These are phyloP conservation scores for Hordeum vulgare DNA, from an alignment of 176 grass and related monocot genomes.

Conservation along the genomic window MorexV3_pseudomolecules_assembly NC_058521.1:604073872-604074371, in stretches of 20 bases:
- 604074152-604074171: not conserved
- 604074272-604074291: conserved; percentile 15
- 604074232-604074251: not conserved
- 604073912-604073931: not conserved
- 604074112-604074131: conserved; percentile 42
- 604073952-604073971: not conserved
- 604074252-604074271: not conserved
- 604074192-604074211: conserved; percentile 56
- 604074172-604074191: not conserved
- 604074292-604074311: not conserved
- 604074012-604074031: no score
- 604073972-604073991: not conserved
- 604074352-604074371: not conserved
- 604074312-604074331: not conserved
- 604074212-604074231: conserved; percentile 49
- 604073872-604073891: not conserved
- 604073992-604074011: not conserved
- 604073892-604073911: not conserved
- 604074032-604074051: not conserved
- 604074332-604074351: not conserved
- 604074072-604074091: no score
- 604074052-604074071: no score
- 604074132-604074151: conserved; percentile 14
- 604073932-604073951: not conserved
- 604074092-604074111: conserved; percentile 38